Evolutionary conservation across 305 asterid species (phyloP), one percentile per base, ranked within the genome.

Genomic region (Fraxinus xanthoxyloides): DNA sequence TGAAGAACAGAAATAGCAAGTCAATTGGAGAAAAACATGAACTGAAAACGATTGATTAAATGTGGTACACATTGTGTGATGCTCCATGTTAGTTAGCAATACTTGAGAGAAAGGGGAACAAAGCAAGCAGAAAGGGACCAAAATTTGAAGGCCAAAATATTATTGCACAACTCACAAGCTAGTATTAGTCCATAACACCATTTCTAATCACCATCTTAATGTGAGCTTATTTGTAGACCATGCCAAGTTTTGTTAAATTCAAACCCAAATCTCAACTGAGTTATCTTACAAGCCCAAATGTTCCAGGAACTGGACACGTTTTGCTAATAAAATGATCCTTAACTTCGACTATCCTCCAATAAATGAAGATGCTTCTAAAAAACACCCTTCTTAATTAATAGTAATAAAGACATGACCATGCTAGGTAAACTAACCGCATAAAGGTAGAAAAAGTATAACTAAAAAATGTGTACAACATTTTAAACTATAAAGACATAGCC

Each of bases 1-100:
- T 5, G 30, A 24, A 38, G 70, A 51, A 35, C 59, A 19, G 63
- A 80, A 82, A 82, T 46, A 70, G 75, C 28, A 69, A 72, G 21
- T 24, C 12, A 15, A 79, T 12, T 65, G 76, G 38, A 63, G 63
- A 78, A 83, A 46, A 8, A 74, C 6, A 24, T 63, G 17, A 63
- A 63, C 7, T 21, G 15, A 77, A 19, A 51, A 8, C 7, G 36
- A 24, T 24, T 26, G 73, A 76, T 12, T 7, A 31, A 24, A 28
- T 23, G 26, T 4, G 12, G 31, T 70, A 59, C 75, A 17, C 19
- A 36, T 24, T 59, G 54, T 10, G 31, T 31, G 19, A 21, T n/a
- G 28, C 32, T 75, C 43, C 74, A 77, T 12, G 80, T 31, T 26
- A 12, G 61, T 51, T 59, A 59, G 69, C 69, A 26, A 30, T 46